Conservation (phyloP, 2,329 filamentous ascomycete species). For the Ilyonectria robusta region DNA sequence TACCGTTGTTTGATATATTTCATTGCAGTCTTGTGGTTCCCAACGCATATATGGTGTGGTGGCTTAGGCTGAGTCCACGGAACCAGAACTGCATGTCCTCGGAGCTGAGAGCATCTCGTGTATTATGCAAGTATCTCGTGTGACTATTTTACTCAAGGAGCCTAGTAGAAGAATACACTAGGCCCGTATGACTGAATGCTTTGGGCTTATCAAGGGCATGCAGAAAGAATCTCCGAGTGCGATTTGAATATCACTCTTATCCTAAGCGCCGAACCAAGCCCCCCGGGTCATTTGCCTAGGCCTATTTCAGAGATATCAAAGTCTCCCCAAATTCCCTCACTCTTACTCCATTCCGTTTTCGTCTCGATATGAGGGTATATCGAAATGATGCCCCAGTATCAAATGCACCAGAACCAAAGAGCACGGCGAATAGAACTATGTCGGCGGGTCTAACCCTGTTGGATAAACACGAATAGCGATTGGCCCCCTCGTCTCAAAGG, state of each 20-base stretch:
- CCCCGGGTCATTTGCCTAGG: background rate
- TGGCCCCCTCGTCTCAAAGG: conserved; percentile 7
- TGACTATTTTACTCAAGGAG: no score
- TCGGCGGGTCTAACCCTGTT: conserved; percentile 1
- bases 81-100: no score
- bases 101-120: no score
- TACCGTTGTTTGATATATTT: background rate
- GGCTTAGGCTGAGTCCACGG: no score
- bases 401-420: background rate
- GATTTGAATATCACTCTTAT: no score
- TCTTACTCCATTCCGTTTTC: background rate
- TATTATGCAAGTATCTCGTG: no score
- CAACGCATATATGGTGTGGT: no score
- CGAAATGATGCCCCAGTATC: background rate
- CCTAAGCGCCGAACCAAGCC: no score
- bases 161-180: no score
- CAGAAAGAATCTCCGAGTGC: no score
- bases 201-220: no score
- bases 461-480: conserved; percentile 8
- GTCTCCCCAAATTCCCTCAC: background rate
- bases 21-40: background rate
- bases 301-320: background rate
- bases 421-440: background rate
- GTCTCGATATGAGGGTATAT: conserved; percentile 12
- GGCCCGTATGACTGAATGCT: no score